These are phyloP conservation scores for Monosporascus sp. DNA, from an alignment of 2,329 filamentous ascomycete species.

Conservation along the genomic window DNA sequence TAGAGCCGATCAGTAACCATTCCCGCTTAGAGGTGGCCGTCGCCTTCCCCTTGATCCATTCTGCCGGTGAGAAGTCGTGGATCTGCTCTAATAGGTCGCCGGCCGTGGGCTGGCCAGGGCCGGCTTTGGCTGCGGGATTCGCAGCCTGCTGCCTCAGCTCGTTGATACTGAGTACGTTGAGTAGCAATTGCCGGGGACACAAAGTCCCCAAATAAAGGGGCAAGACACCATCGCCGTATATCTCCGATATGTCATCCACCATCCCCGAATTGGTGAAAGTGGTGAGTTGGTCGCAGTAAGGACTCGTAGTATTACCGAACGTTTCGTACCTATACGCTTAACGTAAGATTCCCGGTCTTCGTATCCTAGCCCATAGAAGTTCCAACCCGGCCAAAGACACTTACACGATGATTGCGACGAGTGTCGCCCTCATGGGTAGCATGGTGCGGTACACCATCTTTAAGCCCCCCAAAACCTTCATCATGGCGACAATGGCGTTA, in stretches of 20 bases:
- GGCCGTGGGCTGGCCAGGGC: constrained; percentile 4
- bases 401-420: constrained; percentile 20
- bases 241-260: constrained; percentile 15
- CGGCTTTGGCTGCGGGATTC: neutral
- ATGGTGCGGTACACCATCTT: constrained; percentile 6
- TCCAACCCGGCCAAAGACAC: constrained; percentile 2
- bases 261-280: constrained; percentile 14
- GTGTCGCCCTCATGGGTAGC: constrained; percentile 5
- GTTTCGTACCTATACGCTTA: constrained; percentile 17
- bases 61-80: constrained; percentile 22
- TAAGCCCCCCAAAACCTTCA: constrained; percentile 25
- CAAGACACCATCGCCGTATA: constrained; percentile 9
- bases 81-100: constrained; percentile 17
- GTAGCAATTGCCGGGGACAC: constrained; percentile 21
- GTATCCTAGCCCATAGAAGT: neutral
- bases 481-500: constrained; percentile 22
- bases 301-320: constrained; percentile 28
- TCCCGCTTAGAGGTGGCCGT: constrained; percentile 10
- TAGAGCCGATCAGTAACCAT: constrained; percentile 24
- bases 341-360: neutral
- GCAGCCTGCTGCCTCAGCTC: constrained; percentile 18
- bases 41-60: constrained; percentile 18
- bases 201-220: constrained; percentile 14
- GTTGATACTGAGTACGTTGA: constrained; percentile 24
- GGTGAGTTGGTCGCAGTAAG: constrained; percentile 18